Percentiles rank a stretch among this genome's conserved stretches.
phyloP scores from a whole-genome alignment of 306 rosid species.

The Macrotyloma uniflorum region DNA sequence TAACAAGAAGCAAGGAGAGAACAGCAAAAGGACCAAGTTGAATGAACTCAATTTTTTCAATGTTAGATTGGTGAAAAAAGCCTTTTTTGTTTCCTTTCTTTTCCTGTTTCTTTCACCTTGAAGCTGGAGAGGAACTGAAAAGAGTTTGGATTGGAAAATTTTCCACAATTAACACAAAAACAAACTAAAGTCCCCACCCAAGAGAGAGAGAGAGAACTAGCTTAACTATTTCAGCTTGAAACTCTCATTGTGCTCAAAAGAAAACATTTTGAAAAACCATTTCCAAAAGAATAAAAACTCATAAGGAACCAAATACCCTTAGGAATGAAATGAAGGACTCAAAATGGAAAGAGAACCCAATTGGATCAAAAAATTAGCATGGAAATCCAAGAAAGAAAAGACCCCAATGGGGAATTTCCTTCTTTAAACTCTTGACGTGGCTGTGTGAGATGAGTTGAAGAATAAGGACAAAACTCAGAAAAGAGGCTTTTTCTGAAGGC shows the following conservation, averaged over 20 bases:
- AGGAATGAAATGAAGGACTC: constrained; percentile 17
- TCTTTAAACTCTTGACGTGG: constrained; percentile 5
- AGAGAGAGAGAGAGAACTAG: background rate
- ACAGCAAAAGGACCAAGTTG: constrained; percentile 18
- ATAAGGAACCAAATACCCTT: background rate
- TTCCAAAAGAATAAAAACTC: background rate
- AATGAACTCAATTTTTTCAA: constrained; percentile 6
- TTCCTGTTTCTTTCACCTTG: background rate
- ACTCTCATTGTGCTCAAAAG: background rate
- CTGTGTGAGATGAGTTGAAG: constrained; percentile 10
- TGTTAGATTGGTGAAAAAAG: background rate
- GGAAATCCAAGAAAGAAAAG: constrained; percentile 13
- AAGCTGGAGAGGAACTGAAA: constrained; percentile 16
- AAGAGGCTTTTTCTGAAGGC: background rate
- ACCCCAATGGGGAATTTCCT: background rate
- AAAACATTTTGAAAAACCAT: background rate
- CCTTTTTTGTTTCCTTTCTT: background rate
- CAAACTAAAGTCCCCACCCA: background rate
- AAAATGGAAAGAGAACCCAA: constrained; percentile 3
- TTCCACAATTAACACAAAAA: constrained; percentile 2
- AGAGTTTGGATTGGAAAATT: constrained; percentile 3
- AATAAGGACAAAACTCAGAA: constrained; percentile 9
- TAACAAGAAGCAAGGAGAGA: constrained; percentile 5
- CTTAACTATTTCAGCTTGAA: constrained; percentile 18
- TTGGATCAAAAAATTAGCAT: constrained; percentile 20